Evolutionary conservation across 257 asterid species (phyloP), one percentile per base, ranked within the genome.

Genomic region (Lycium ferocissimum): DNA sequence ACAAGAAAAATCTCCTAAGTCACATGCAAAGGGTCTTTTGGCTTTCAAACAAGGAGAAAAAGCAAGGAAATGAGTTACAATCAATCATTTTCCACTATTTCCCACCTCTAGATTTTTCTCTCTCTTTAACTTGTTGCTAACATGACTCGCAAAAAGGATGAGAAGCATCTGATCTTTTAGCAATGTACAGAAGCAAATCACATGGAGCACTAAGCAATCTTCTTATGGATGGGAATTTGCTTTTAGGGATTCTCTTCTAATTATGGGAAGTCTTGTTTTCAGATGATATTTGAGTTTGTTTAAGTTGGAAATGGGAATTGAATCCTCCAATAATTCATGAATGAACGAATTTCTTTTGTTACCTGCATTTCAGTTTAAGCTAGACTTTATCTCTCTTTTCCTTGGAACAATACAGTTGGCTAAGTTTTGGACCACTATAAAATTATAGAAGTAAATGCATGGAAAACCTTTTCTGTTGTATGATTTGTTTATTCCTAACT

Each of bases 281-380:
- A 51, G 18, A 76, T 51, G 8, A 51, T 76, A 6, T 51, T 26
- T 76, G 65, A 76, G 65, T 76, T 76, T 53, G 26, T 76, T 76
- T 53, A 51, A 26, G 63, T 76, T 53, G 47, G 65, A 14, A 76
- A 12, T 22, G 43, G 65, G 49, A 76, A 76, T 51, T 76, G 65
- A 76, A 76, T 76, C 82, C 47, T 26, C 47, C 47, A 76, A 76
- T 76, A 51, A 76, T 76, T 58, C 65, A 58, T 49, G 43, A 76
- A 22, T 22, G 22, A 8, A 26, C 15, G 2, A 49, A 12, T 76
- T 76, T 76, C 1, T 67, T 67, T 5, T 26, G 80, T 72, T 45
- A 45, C 57, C 43, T 75, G 81, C 43, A 75, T 75, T 75, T 51
- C 58, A n/a, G 3, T 47, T 69, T 26, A 15, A 69, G 6, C 22